phyloP scores from a whole-genome alignment of 208 protist genomes.

The Leishmania amazonensis region DNA sequence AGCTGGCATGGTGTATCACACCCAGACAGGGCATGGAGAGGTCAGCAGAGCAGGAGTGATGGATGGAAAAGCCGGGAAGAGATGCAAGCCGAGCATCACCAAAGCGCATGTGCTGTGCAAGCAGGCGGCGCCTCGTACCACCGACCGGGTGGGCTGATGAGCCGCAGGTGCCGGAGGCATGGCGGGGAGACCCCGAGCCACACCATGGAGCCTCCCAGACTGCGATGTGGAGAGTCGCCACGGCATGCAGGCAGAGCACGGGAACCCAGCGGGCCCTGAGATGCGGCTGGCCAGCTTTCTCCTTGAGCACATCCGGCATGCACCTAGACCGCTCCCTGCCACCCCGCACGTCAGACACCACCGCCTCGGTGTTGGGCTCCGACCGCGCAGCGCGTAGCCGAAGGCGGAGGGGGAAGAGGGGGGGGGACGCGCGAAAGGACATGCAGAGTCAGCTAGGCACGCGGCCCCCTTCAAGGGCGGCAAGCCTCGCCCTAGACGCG shows the following conservation, averaged over 20 bases:
- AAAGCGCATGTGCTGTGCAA: too few species aligned
- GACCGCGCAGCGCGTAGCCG: background rate
- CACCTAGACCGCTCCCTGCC: background rate
- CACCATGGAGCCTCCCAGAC: background rate
- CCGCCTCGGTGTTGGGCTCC: background rate
- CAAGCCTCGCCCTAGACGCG: too few species aligned
- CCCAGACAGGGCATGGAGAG: background rate
- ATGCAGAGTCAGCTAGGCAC: background rate
- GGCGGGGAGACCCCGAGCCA: background rate
- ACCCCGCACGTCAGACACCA: background rate
- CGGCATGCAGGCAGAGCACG: background rate
- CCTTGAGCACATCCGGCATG: background rate
- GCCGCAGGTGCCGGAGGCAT: background rate
- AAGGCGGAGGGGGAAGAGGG: too few species aligned
- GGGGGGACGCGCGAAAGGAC: background rate
- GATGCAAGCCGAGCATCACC: background rate
- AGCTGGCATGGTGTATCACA: background rate
- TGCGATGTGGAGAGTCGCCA: background rate
- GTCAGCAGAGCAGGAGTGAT: slow-evolving; percentile 8
- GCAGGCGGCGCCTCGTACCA: background rate
- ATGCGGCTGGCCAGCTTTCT: background rate
- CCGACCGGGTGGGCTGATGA: background rate
- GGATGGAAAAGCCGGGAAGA: background rate
- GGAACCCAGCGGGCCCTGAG: background rate
- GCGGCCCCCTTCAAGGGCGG: background rate